Evolutionary conservation across 1,284 basidiomycete genomes (phyloP), one percentile per base, ranked within the genome.

Genomic region (Phylloporus sp.): DNA sequence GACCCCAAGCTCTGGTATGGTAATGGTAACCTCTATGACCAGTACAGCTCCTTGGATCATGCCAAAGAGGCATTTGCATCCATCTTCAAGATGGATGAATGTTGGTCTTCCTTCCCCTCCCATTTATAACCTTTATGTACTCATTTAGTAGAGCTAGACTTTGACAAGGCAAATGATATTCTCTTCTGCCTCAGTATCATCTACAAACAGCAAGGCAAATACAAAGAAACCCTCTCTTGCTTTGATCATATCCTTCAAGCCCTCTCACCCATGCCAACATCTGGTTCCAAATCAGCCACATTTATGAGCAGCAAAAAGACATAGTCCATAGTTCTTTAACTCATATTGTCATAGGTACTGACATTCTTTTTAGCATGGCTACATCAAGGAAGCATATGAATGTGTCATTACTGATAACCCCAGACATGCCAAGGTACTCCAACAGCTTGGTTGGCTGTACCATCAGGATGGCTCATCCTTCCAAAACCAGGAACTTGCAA

Each of bases 1-100:
- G 98, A 99, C 80, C 97, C 97, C 17, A 99, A 99, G 80, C 86
- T 99, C 6, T 99, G 98, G 98, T 99, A 99, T 80, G 97, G 98
- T 59, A 99, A 99, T 77, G 98, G 98, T 52, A 99, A 99, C 63
- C 89, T 99, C 35, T 99, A 99, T 78, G 98, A 99, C 83, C 92
- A 97, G 25, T 99, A 99, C 80, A 97, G 98, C 35, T 98, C 95
- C 61, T 88, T 99, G 75, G 97, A 99, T 81, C 97, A 99, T 76
- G 98, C 97, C 70, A 97, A 99, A 80, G 98, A 99, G 80, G 97
- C 98, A 0, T 99, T 99, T 77, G 92, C 95, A 1, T 97, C 95
- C 41, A 97, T 99, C 29, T 90, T 99, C 47, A 88, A 94, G 71
- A 99, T 99, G 96, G 97, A 99, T 81, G 94, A 95, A 80, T 93